Base-by-base conservation (phyloP, 176 grass and related monocot genomes). In the Musa troglodytarum region DNA sequence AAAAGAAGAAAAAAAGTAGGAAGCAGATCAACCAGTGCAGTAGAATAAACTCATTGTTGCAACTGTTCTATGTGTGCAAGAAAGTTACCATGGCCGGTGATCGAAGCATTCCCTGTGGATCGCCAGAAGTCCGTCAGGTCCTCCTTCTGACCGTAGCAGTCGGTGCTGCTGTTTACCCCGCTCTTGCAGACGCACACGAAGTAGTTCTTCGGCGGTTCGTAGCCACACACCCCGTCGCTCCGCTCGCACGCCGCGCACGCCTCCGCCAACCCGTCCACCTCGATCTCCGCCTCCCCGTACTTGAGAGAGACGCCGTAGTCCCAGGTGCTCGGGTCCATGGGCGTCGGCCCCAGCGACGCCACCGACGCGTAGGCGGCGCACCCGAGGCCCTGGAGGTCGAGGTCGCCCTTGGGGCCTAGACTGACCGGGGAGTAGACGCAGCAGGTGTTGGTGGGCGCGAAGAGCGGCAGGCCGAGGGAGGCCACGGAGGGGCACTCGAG, bases 401-500 rank as follows among this genome's bases (percentile, higher is more conserved):
- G 74, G 15, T 76, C 24, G 56, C 74, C 74, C 55, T 49, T 62
- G 28, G 74, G 74, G 55, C 74, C 74, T 5, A 76, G 53, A 25
- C 74, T 62, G 15, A 17, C 54, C 17, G 74, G 55, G 28, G 74
- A 76, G 17, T 62, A 76, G 55, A 76, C 74, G 74, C 74, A 76
- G 74, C 74, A 76, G 28, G 74, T 76, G 56, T 62, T 76, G 14
- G 74, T 62, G 54, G 74, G 74, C 9, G 54, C 74, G 74, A 62
- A 76, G 74, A 62, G 54, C 26, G 26, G 16, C 11, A 76, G 54
- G 10, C 72, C 72, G 52, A 74, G 52, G 13, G 51, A 8, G 72
- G 52, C 23, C 2, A 74, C 53, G 72, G 74, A 25, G 13, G 72
- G 72, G 72, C 72, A 74, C 43, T 50, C 72, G 52, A 74, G 72